Percentiles rank a stretch among this genome's conserved stretches.
These are phyloP conservation scores for Arachis hypogaea DNA, from an alignment of 306 rosid genomes.

Conservation along the genomic window DNA sequence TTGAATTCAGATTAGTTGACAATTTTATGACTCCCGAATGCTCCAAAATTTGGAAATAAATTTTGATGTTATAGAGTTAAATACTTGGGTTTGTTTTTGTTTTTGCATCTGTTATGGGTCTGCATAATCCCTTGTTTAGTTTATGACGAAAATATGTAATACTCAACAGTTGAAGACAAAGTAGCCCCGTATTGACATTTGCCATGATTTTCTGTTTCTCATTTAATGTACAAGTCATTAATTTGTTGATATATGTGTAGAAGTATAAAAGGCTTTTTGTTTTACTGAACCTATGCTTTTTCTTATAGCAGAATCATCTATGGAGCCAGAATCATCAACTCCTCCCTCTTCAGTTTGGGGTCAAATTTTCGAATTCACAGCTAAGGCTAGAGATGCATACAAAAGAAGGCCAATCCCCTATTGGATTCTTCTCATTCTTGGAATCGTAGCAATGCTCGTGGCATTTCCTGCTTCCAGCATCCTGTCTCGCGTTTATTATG, in stretches of 20 bases:
- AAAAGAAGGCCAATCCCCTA: conserved; percentile 67
- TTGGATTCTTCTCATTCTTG: conserved; percentile 75
- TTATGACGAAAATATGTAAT: conserved; percentile 3
- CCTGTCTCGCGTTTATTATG: conserved; percentile 81
- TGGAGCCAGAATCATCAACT: conserved; percentile 53
- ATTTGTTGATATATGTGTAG: conserved; percentile 2
- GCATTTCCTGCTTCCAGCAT: conserved; percentile 92
- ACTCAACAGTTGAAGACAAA: conserved; percentile 11
- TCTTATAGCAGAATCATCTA: conserved; percentile 36
- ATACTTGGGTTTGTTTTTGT: background rate
- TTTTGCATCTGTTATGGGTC: background rate
- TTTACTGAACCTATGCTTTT: conserved; percentile 22
- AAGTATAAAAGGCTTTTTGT: conserved; percentile 18
- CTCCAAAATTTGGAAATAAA: background rate
- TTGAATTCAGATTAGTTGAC: background rate
- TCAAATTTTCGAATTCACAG: conserved; percentile 48
- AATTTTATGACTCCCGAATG: background rate
- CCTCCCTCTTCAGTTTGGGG: conserved; percentile 48
- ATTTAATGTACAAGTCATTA: conserved; percentile 5
- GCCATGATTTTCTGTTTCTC: background rate
- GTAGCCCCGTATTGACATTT: background rate
- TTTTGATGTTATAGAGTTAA: background rate
- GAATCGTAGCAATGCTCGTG: conserved; percentile 78
- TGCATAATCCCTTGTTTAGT: background rate
- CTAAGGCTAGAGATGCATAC: conserved; percentile 51